Base-by-base conservation (phyloP, 179 eudicot species). In the Spinacia oleracea region DNA sequence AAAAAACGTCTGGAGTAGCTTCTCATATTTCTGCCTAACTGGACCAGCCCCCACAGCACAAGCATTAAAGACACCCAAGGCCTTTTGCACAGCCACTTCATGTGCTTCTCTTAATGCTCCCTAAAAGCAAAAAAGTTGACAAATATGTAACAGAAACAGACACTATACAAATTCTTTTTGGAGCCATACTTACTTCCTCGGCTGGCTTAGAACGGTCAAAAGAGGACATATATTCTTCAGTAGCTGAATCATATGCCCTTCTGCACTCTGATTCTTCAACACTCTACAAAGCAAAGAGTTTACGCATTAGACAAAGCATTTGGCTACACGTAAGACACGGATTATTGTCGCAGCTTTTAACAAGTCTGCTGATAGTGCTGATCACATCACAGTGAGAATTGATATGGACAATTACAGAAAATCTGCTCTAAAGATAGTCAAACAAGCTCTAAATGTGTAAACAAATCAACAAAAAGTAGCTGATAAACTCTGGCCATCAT, bases 191-290 rank as follows among this genome's bases (percentile, higher is more conserved):
- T 84, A 96, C 99, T 89, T 96, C 99, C 76, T 96, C 99, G 1
- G 94, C 93, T 63, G 94, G 91, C 83, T 88, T 96, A 74, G 98
- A 87, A 67, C 91, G 93, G 80, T 94, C 98, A 84, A 94, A 92
- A 32, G 96, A 70, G 73, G 96, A 89, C 94, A 88, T 91, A 74
- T 94, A 96, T 59, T 80, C 88, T 82, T 92, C 98, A 81, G 94
- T 84, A 76, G 94, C 97, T 83, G 87, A 71, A 71, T 96, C 99
- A 84, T 82, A 94, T 35, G 94, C 98, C 86, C 94, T 90, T 56
- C 93, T 92, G 83, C 99, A 94, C 90, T 96, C 97, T 42, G 97
- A 89, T 84, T 96, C 99, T 84, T 96, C 98, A 79, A 96, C 99
- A 83, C 96, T 94, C 98, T 96, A 81, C 81, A 84, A 58, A 81